Evolutionary conservation across 768 basidiomycete species (phyloP).

Genomic region (Cubamyces lactineus): DNA sequence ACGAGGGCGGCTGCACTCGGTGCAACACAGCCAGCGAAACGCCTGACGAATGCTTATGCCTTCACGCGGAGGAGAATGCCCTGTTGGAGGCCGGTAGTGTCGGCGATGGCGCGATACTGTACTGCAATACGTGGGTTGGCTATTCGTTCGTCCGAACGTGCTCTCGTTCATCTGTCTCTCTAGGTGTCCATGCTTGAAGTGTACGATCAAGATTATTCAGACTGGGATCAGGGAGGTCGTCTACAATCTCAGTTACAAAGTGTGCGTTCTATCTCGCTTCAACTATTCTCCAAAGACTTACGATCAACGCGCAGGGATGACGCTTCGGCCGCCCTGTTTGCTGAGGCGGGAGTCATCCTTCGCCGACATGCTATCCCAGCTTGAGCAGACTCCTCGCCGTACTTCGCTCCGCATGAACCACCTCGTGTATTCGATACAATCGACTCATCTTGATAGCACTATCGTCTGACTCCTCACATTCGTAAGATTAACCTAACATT

Average conservation of each 20-base stretch:
- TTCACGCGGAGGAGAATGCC: slow-evolving; percentile 99
- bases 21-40: slow-evolving; percentile 67
- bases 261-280: slow-evolving; percentile 53
- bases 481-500: slow-evolving; percentile 37
- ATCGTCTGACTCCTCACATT: slow-evolving; percentile 1
- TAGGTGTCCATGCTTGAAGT: slow-evolving; percentile 97
- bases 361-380: slow-evolving; percentile 64
- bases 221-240: slow-evolving; percentile 90
- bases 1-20: slow-evolving; percentile 84
- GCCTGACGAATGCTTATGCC: slow-evolving; percentile 83
- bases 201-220: slow-evolving; percentile 97
- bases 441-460: neutral
- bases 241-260: slow-evolving; percentile 94
- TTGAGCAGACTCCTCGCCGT: neutral
- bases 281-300: neutral
- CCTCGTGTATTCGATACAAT: neutral
- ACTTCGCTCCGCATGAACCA: neutral
- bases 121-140: slow-evolving; percentile 91
- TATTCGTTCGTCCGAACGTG: neutral
- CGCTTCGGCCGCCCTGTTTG: slow-evolving; percentile 75
- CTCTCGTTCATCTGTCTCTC: slow-evolving; percentile 2
- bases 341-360: slow-evolving; percentile 81
- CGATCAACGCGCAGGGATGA: slow-evolving; percentile 61
- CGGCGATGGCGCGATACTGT: slow-evolving; percentile 81
- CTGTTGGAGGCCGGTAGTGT: slow-evolving; percentile 91